A percentile compares a stretch with the other conserved stretches of the same genome.
Evolutionary conservation across 2,329 filamentous ascomycete genomes (phyloP).

Genomic region (Ophiosphaerella narmari): DNA sequence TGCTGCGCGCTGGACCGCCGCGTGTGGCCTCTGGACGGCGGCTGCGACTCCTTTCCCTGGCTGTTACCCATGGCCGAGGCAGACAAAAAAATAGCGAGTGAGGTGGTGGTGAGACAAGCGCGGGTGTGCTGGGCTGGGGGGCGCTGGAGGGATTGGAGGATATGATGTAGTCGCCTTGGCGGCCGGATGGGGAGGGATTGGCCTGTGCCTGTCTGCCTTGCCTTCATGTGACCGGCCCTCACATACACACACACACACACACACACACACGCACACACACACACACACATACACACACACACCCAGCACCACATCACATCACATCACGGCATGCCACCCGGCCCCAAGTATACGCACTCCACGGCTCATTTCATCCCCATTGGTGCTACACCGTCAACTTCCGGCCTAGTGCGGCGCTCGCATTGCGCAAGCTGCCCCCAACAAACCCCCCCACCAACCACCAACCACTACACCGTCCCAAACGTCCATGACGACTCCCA

Average conservation of each 20-base stretch:
- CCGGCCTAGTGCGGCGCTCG: background rate
- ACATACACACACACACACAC: constrained; percentile 3
- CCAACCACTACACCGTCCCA: constrained; percentile 25
- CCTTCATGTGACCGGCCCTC: background rate
- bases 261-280: constrained; percentile 9
- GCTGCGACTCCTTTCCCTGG: constrained; percentile 53
- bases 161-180: constrained; percentile 37
- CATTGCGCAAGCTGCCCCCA: too few relatives aligned
- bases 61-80: constrained; percentile 52
- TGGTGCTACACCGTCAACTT: too few relatives aligned
- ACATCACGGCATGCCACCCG: too few relatives aligned
- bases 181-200: background rate
- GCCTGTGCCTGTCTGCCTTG: too few relatives aligned
- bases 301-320: too few relatives aligned
- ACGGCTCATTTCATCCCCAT: too few relatives aligned
- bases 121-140: constrained; percentile 1
- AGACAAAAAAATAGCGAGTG: constrained; percentile 11
- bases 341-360: too few relatives aligned
- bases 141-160: background rate
- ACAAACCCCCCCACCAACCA: too few relatives aligned
- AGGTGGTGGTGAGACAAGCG: constrained; percentile 13
- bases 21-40: constrained; percentile 40
- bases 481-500: constrained; percentile 42
- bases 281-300: too few relatives aligned
- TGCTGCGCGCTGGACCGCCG: constrained; percentile 38